Base-by-base conservation (phyloP, 768 basidiomycete genomes). In the Trametes maxima region DNA sequence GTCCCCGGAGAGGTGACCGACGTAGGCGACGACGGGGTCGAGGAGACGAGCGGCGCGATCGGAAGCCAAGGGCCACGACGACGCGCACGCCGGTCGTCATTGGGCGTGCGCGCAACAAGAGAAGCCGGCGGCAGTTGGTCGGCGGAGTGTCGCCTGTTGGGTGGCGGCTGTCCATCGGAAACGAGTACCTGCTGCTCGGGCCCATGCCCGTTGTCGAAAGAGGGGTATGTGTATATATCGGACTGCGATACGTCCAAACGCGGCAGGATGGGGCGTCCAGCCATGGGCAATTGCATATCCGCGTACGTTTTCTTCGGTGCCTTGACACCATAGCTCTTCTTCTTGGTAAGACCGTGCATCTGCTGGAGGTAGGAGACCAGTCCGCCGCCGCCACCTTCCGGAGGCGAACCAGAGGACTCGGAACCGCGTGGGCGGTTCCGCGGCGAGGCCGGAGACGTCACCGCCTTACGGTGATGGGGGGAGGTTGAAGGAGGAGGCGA, bases 291-390 rank as follows among this genome's bases (percentile, higher is more conserved):
- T 19, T 49, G 57, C 13, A 50, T 28, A 42, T 64, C 58, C 8
- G 59, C 56, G 28, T 59, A 58, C 5, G 59, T 59, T 36, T 65
- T 61, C 57, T 68, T 65, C 22, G 54, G 53, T 3, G 56, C 62
- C 55, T 70, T 72, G 3, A 58, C 43, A 0, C 63, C 63, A 39
- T 66, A 65, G 54, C 56, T 69, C 55, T 70, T 64, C 74, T 88
- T 89, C 75, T 88, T 87, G 8, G 85, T 87, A 48, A 90, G 67
- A 2, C 88, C 88, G 58, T 89, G 87, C 37, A 84, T 79, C 67
- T 86, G 84, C 70, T 89, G 85, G 16, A 89, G 77, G 22, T 84
- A 85, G 22, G 75, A 77, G 49, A 90, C 88, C 0, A 90, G 75
- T 58, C 81, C 83, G 24, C 60, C 54, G 5, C 56, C 57, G 33